Evolutionary conservation across 2,329 filamentous ascomycete species (phyloP).

Genomic region (Fusarium udum): DNA sequence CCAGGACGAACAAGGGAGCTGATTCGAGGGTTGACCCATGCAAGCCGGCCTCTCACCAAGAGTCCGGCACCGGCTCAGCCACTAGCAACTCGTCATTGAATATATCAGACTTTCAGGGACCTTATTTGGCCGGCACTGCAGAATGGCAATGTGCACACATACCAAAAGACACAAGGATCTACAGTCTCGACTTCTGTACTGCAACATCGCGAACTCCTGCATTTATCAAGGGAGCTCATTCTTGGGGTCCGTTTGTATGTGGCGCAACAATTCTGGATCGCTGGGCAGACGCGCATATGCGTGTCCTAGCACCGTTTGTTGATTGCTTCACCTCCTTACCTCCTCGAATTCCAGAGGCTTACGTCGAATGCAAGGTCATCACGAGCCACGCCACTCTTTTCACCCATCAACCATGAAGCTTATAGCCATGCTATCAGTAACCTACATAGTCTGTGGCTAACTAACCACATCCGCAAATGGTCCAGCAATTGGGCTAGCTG

Average conservation of each 20-base stretch:
- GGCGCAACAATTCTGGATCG: conserved; percentile 11
- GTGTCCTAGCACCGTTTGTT: conserved; percentile 22
- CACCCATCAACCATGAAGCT: neutral
- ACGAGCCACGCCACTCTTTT: conserved; percentile 30
- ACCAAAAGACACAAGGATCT: neutral
- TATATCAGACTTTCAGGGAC: conserved; percentile 24
- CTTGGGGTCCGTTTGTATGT: conserved; percentile 18
- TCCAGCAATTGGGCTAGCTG: neutral
- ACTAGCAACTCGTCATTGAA: conserved; percentile 35
- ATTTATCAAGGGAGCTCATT: conserved; percentile 26
- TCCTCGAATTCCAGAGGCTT: conserved; percentile 34
- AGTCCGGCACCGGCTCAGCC: conserved; percentile 28
- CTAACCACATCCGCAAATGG: neutral
- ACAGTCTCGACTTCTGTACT: conserved; percentile 3
- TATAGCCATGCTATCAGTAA: neutral
- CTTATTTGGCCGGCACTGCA: conserved; percentile 7
- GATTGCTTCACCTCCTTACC: conserved; percentile 28
- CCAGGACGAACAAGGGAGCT: conserved; percentile 25
- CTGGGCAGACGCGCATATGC: conserved; percentile 13
- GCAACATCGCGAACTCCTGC: conserved; percentile 14
- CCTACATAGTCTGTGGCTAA: neutral
- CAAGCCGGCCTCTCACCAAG: conserved; percentile 17
- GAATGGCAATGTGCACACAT: neutral
- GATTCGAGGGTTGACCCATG: conserved; percentile 32
- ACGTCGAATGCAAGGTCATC: conserved; percentile 18